A percentile compares a stretch with the other conserved stretches of the same genome.
Conservation (phyloP, 345 rosid species). For the Eucalyptus cloeziana region DNA sequence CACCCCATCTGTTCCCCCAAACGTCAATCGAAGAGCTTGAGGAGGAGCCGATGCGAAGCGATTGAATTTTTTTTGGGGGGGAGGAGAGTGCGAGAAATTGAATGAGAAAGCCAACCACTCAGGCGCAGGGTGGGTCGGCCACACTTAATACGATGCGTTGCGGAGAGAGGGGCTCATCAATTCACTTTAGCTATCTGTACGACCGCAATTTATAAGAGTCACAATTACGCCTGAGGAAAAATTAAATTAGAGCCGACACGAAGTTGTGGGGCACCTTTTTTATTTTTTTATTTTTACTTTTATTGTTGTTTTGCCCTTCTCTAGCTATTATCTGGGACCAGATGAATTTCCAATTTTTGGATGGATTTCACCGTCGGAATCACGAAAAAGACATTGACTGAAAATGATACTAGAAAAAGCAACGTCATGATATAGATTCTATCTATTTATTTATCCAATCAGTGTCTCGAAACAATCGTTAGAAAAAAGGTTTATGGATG, state of each 20-base stretch:
- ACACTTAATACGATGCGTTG: not conserved
- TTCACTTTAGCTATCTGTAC: not conserved
- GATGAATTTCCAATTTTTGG: too few relatives aligned
- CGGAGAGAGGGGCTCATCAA: not conserved
- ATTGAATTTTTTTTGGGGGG: not conserved
- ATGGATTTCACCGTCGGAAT: too few relatives aligned
- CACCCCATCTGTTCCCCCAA: not conserved
- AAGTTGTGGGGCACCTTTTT: not conserved
- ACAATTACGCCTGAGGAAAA: not conserved
- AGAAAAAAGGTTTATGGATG: too few relatives aligned
- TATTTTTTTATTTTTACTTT: accelerated
- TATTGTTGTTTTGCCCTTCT: not conserved
- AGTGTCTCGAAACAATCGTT: not conserved
- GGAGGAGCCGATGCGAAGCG: not conserved
- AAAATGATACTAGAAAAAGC: too few relatives aligned
- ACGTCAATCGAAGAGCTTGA: not conserved
- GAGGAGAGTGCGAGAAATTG: not conserved
- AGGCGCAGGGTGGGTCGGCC: not conserved
- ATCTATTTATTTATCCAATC: too few relatives aligned
- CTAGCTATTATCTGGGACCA: not conserved
- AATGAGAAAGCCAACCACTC: not conserved
- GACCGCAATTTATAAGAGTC: not conserved
- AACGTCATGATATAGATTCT: too few relatives aligned
- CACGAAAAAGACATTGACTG: too few relatives aligned
- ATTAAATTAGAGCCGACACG: not conserved